Base-by-base conservation (phyloP, 192 early-diverging fungal species). In the Entophlyctis luteolus region DNA sequence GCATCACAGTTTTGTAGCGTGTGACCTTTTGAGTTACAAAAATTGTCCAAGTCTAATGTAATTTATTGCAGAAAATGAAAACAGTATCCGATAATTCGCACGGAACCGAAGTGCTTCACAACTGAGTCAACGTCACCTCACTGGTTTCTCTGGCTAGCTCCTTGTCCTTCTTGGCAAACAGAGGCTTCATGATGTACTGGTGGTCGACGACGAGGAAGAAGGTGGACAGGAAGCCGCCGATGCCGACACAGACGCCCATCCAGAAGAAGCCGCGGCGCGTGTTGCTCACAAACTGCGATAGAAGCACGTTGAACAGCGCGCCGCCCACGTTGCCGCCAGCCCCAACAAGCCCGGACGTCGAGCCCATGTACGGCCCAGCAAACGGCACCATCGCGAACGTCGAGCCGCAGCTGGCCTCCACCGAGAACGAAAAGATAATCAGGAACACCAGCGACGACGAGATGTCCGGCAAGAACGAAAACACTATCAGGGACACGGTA, bases 381-480 rank as follows among this genome's bases (percentile, higher is more conserved):
- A 74, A 84, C n/a, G 87, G 84, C 16, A 88, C 86, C 27, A 88
- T 71, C 49, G 72, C 81, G 57, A 81, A 88, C 42, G 82, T 83
- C 18, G 87, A 65, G 1, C 87, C 87, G 52, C 78, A 79, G 31
- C 75, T 73, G 3, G 81, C 72, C 72, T 88, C 76, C 38, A 68
- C 68, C 59, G 71, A 83, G 48, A 53, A 81, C 45, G 78, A 87
- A 63, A 89, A 87, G 27, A 58, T 67, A 18, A 85, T 55, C 68
- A 88, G 42, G 18, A 77, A 67, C 20, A 73, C 45, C 45, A 87
- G 56, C 2, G 81, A 68, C 23, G 62, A 34, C n/a, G 72, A 34
- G 55, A 86, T 53, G 3, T 48, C 16, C 12, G 27, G 28, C 1
- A 75, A 34, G 65, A 70, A 82, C 31, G 67, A 70, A 60, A 84